Conservation (phyloP, 176 grass and related monocot species). For the Carex scoparia region DNA sequence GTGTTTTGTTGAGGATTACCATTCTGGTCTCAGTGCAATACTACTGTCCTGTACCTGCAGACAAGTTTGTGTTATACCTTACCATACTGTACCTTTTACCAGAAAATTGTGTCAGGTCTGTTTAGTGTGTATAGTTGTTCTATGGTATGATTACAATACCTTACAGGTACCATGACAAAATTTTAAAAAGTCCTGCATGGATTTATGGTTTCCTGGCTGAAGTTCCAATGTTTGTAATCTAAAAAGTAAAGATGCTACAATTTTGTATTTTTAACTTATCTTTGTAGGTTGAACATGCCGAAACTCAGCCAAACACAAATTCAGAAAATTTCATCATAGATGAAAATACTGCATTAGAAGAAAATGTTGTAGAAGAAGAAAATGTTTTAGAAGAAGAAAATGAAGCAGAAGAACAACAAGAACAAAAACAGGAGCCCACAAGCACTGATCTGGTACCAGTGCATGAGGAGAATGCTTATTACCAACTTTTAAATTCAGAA, state of each 20-base stretch:
- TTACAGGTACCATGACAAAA: not conserved
- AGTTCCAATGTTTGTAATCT: not conserved
- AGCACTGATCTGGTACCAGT: not conserved
- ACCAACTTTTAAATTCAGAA: not conserved
- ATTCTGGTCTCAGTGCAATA: not conserved
- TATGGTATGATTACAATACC: not conserved
- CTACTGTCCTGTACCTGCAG: not conserved
- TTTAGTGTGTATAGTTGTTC: not conserved
- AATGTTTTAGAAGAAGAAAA: not conserved
- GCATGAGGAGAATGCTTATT: not conserved
- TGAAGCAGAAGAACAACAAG: not conserved
- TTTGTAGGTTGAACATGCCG: not conserved
- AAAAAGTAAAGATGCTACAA: not conserved
- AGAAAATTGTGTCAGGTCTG: not conserved
- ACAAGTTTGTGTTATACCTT: not conserved
- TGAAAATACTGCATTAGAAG: not conserved
- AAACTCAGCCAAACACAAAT: not conserved
- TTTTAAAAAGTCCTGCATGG: not conserved
- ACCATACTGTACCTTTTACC: not conserved
- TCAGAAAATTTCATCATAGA: not conserved
- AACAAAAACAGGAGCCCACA: not conserved
- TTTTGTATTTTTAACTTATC: not conserved
- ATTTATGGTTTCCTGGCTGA: not conserved
- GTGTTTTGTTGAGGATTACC: not conserved
- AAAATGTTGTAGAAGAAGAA: not conserved